Evolutionary conservation across 768 basidiomycete species (phyloP).

Genomic region (Tubosaeta brunneosetosa): DNA sequence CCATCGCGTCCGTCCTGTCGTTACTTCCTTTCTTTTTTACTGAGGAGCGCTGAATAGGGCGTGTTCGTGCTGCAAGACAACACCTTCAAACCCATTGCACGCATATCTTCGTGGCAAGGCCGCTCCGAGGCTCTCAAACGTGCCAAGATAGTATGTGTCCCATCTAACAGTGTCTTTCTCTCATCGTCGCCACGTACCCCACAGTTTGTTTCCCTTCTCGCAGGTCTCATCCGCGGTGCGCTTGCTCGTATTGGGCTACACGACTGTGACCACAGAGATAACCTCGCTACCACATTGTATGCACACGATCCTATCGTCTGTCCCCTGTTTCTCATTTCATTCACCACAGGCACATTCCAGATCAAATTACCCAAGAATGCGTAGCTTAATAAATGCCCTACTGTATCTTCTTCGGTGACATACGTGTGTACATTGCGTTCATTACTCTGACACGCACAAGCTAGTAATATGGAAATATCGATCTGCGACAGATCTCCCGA

Average conservation of each 20-base stretch:
- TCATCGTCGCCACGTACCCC: not conserved
- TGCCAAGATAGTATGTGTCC: slow-evolving; percentile 60
- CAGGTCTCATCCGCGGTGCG: slow-evolving; percentile 81
- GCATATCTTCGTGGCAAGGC: slow-evolving; percentile 78
- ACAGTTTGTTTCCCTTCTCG: slow-evolving; percentile 78
- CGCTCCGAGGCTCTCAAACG: slow-evolving; percentile 65
- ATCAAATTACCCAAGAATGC: slow-evolving; percentile 69
- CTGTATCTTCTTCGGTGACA: no score
- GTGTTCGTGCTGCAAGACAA: slow-evolving; percentile 94
- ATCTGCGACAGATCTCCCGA: no score
- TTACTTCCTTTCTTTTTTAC: not conserved
- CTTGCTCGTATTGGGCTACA: slow-evolving; percentile 73
- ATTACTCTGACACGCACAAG: no score
- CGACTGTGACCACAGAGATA: slow-evolving; percentile 75
- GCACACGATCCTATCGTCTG: slow-evolving; percentile 15
- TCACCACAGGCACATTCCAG: slow-evolving; percentile 68
- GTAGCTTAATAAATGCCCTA: no score
- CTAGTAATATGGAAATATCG: no score
- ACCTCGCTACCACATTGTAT: slow-evolving; percentile 82
- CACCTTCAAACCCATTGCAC: slow-evolving; percentile 76
- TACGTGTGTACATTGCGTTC: no score
- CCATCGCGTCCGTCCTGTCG: slow-evolving; percentile 60
- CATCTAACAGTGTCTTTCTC: not conserved
- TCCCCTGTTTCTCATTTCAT: not conserved
- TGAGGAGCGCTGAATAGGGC: slow-evolving; percentile 48